Conservation (phyloP, 2,329 filamentous ascomycete genomes). For the Simplicillium aogashimaense region DNA sequence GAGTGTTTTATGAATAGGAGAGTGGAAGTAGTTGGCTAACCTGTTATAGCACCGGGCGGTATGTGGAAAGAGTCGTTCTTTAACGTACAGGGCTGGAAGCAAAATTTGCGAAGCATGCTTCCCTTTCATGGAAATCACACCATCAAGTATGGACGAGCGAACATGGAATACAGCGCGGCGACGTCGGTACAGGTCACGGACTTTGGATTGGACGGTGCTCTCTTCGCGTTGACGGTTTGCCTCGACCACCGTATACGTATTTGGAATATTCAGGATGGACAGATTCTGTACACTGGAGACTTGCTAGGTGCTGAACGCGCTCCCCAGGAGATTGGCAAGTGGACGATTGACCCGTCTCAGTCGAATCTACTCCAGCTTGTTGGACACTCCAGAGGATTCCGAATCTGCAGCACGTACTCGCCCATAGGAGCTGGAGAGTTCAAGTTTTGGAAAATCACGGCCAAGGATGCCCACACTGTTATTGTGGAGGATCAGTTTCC, state of each 20-base stretch:
- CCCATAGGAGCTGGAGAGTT: slow-evolving; percentile 82
- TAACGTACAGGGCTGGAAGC: slow-evolving; percentile 62
- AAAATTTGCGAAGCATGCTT: slow-evolving; percentile 55
- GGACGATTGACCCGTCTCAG: slow-evolving; percentile 71
- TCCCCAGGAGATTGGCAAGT: slow-evolving; percentile 60
- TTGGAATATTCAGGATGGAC: slow-evolving; percentile 80
- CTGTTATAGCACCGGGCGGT: slow-evolving; percentile 15
- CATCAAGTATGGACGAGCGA: slow-evolving; percentile 51
- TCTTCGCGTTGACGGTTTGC: slow-evolving; percentile 68
- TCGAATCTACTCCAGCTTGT: slow-evolving; percentile 67
- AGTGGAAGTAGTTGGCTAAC: slow-evolving; percentile 1
- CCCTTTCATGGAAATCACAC: slow-evolving; percentile 56
- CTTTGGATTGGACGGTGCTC: slow-evolving; percentile 36
- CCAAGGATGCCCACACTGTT: slow-evolving; percentile 53
- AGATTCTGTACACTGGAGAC: slow-evolving; percentile 67
- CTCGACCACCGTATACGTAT: slow-evolving; percentile 82
- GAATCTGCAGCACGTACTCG: slow-evolving; percentile 70
- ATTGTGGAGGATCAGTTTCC: slow-evolving; percentile 65
- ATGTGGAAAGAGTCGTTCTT: slow-evolving; percentile 64
- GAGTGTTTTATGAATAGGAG: slow-evolving; percentile 12
- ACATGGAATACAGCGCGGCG: slow-evolving; percentile 58
- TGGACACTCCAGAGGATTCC: slow-evolving; percentile 40
- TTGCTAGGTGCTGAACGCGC: slow-evolving; percentile 59
- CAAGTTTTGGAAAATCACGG: slow-evolving; percentile 78
- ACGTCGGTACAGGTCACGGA: slow-evolving; percentile 49